Percentiles rank a stretch among this genome's conserved stretches.
Conservation (phyloP, 352 stramenopile genomes). For the Phytopythium boreale region DNA sequence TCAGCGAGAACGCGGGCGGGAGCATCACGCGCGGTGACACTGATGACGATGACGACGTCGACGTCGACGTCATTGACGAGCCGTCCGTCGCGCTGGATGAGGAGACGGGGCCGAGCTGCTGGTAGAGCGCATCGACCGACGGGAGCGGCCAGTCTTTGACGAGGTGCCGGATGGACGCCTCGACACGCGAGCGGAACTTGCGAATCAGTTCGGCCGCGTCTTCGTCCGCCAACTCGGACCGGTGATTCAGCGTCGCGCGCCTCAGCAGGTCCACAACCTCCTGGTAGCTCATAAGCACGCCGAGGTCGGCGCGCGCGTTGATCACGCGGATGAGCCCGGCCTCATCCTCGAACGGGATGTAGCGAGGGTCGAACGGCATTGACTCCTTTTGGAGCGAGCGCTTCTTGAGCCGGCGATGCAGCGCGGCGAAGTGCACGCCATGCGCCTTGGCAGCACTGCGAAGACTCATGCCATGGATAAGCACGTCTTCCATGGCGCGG, state of each 20-base stretch:
- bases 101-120: neutral
- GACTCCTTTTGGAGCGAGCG: slow-evolving; percentile 41
- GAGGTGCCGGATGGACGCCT: slow-evolving; percentile 61
- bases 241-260: slow-evolving; percentile 59
- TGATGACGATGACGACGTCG: neutral
- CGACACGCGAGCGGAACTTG: slow-evolving; percentile 54
- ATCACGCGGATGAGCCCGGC: slow-evolving; percentile 67
- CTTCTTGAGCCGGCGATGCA: slow-evolving; percentile 70
- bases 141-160: slow-evolving; percentile 58
- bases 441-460: slow-evolving; percentile 56
- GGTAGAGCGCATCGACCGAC: slow-evolving; percentile 35
- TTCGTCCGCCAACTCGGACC: slow-evolving; percentile 31
- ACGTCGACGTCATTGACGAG: neutral
- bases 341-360: slow-evolving; percentile 71
- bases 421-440: slow-evolving; percentile 63
- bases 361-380: slow-evolving; percentile 41
- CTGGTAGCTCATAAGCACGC: slow-evolving; percentile 64
- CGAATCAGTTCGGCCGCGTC: slow-evolving; percentile 35
- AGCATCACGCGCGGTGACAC: neutral
- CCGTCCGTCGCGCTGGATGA: neutral
- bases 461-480: slow-evolving; percentile 67
- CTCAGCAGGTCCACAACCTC: slow-evolving; percentile 66
- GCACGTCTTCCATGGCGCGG: slow-evolving; percentile 62
- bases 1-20: neutral
- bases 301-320: slow-evolving; percentile 61